Percentiles rank a stretch among this genome's conserved stretches.
These are phyloP conservation scores for Solanum hybrid DNA, from an alignment of 305 asterid species.

Conservation along the genomic window DNA sequence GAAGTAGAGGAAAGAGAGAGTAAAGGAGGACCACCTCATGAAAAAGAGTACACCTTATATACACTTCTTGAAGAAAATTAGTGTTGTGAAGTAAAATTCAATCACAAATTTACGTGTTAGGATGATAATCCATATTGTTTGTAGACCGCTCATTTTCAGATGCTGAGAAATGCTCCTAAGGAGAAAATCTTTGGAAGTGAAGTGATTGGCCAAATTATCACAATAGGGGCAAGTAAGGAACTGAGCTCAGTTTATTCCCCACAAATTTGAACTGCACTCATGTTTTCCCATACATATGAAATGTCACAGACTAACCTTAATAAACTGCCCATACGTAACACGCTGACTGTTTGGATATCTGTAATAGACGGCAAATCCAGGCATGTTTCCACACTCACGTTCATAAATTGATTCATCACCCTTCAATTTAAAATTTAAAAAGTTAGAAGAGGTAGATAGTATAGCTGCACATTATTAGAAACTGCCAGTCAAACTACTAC, in stretches of 20 bases:
- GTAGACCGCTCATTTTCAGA: neutral
- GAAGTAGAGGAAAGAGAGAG: neutral
- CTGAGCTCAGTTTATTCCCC: neutral
- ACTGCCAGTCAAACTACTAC: neutral
- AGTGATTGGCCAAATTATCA: neutral
- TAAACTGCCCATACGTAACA: slow-evolving; percentile 86
- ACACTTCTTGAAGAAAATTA: neutral
- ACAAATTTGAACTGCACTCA: neutral
- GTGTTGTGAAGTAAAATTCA: neutral
- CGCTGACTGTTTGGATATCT: slow-evolving; percentile 99
- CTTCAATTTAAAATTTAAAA: slow-evolving; percentile 16
- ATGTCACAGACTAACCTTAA: slow-evolving; percentile 54
- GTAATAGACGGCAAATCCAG: slow-evolving; percentile 97
- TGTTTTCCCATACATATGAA: neutral
- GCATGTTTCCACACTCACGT: slow-evolving; percentile 99
- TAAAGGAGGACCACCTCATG: neutral
- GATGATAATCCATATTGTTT: neutral
- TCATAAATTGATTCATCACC: slow-evolving; percentile 88
- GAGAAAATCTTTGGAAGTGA: neutral
- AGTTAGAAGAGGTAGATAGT: slow-evolving; percentile 4
- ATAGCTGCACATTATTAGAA: slow-evolving; percentile 5
- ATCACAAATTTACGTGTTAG: neutral
- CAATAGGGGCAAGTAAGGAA: slow-evolving; percentile 4
- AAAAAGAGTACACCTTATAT: neutral
- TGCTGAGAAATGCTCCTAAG: neutral